phyloP scores from a whole-genome alignment of 2,329 filamentous ascomycete genomes.

The Ophiocordyceps sinensis region DNA sequence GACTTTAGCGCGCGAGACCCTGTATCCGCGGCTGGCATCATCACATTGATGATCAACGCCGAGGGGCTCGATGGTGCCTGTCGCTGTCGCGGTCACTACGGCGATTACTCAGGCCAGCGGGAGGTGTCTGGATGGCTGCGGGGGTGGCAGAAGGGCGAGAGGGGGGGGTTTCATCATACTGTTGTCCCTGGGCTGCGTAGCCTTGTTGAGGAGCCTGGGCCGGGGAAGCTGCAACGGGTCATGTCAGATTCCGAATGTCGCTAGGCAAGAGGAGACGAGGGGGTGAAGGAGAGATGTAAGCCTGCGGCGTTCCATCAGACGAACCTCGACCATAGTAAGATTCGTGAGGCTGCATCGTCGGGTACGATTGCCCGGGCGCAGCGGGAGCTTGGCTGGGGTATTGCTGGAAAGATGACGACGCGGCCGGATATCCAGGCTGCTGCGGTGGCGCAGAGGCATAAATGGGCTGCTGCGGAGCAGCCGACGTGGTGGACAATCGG shows the following conservation, averaged over 20 bases:
- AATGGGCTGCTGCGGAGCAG: slow-evolving; percentile 15
- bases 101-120: slow-evolving; percentile 21
- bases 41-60: slow-evolving; percentile 12
- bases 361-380: slow-evolving; percentile 15
- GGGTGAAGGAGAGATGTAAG: neutral
- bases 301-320: slow-evolving; percentile 20
- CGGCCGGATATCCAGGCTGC: slow-evolving; percentile 17
- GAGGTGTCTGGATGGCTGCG: slow-evolving; percentile 23
- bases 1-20: neutral
- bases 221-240: slow-evolving; percentile 34
- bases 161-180: slow-evolving; percentile 35
- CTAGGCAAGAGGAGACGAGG: neutral
- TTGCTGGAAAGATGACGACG: slow-evolving; percentile 17
- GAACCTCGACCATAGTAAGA: slow-evolving; percentile 46
- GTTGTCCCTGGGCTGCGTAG: slow-evolving; percentile 30
- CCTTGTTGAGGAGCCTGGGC: slow-evolving; percentile 23
- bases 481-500: slow-evolving; percentile 14
- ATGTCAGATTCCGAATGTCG: slow-evolving; percentile 19
- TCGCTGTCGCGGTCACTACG: slow-evolving; percentile 28
- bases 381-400: slow-evolving; percentile 20
- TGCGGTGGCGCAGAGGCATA: slow-evolving; percentile 18
- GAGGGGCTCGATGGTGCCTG: slow-evolving; percentile 24
- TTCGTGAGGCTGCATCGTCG: slow-evolving; percentile 32
- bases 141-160: slow-evolving; percentile 21
- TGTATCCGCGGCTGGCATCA: slow-evolving; percentile 5